Evolutionary conservation across 306 rosid species (phyloP), one percentile per base, ranked within the genome.

Genomic region (Lotus japonicus): DNA sequence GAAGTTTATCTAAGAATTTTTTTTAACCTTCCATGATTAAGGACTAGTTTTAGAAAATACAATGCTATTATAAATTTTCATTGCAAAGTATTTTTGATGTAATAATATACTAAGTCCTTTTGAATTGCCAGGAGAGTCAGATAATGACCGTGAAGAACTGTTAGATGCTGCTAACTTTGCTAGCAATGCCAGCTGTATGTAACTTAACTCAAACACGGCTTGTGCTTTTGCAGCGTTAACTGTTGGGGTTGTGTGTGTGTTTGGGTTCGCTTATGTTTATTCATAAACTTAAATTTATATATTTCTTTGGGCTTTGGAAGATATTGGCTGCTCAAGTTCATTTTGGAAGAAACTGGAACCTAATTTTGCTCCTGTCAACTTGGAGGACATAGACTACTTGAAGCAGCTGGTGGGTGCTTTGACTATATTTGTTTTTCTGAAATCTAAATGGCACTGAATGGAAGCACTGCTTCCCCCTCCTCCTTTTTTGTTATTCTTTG

Each of bases 261-360:
- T 12, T 51, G 42, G 13, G 53, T 66, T 31, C 5, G 11, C 71
- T 15, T 11, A 45, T 49, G 57, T 56, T 38, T 23, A 65, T 60
- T 71, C 58, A 58, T 28, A 52, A 12, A 7, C 6, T 36, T 38
- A 5, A 1, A 63, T 33, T 19, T 64, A 16, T 68, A 67, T 60
- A 38, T 79, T 79, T 31, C 21, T 62, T 64, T 70, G 41, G 59
- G 35, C 44, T 35, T 62, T 60, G 61, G 46, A 81, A 92, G 98
- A 84, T 83, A 70, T 72, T 64, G 84, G 91, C 48, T 84, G 92
- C 71, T 87, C 95, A 43, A 75, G 89, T 81, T 11, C 82, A 50
- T 89, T 89, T 78, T 92, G 98, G 98, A 84, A 85, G 91, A 80
- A 86, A 73, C 49, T 83, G 85, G 95, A 92, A 72, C 83, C 80